Evolutionary conservation across 768 basidiomycete genomes (phyloP), one percentile per base, ranked within the genome.

Genomic region (Lentinula sp.): DNA sequence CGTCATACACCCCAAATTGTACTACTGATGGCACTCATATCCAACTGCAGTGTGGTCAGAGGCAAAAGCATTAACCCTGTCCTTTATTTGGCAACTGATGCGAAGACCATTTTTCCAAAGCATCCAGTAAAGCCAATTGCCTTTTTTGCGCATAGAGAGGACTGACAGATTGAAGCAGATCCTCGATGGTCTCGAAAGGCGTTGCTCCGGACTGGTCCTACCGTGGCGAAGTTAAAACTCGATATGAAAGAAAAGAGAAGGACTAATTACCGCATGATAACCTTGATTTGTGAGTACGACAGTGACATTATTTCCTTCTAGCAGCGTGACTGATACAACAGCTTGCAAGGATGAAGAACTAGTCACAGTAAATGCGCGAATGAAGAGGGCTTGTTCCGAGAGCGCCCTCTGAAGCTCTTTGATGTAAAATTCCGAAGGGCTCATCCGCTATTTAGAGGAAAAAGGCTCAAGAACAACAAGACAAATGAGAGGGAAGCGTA

Each of bases 151-250:
- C 70, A 66, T 85, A 89, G 65, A 78, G 69, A n/a, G 78, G 75
- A 69, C 88, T 90, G 57, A 76, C 67, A 15, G 78, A 74, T 54
- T 76, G 75, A 37, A 91, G 75, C 31, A 89, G 75, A 34, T 74
- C 76, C 53, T 89, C 88, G 18, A 89, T 67, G 18, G 79, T 81
- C 70, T 91, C 88, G 60, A 81, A 84, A 8, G 71, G 70, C 61
- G 65, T 62, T 49, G 70, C 69, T 56, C 49, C 45, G 63, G 65
- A 28, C 8, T 49, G 40, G n/a, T 34, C 43, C 57, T 59, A 59
- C n/a, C 11, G 16, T 8, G 18, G 18, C n/a, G 10, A 45, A 32
- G 15, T 50, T 9, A 16, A 11, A 35, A 10, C 23, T 28, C 39
- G 59, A 18, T 43, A 15, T 10, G 56, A 16, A 35, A 43, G 18